Percentiles rank a stretch among this genome's conserved stretches.
Evolutionary conservation across 2,329 filamentous ascomycete species (phyloP).

Genomic region (Pestalotiopsis sp.): DNA sequence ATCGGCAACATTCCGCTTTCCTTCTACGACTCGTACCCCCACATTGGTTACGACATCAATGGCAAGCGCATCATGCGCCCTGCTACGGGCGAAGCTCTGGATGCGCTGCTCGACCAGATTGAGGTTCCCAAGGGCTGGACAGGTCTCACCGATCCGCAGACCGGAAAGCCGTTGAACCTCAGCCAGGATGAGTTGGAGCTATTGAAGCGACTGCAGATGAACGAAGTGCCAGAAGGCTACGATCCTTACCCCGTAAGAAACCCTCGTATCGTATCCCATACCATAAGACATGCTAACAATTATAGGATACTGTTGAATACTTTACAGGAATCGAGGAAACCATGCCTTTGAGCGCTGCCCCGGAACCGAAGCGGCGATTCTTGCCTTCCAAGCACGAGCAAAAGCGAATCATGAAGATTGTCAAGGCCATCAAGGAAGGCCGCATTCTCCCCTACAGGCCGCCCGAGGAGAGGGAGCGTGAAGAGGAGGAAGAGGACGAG

Average conservation of each 20-base stretch:
- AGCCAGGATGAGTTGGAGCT: constrained; percentile 88
- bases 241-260: constrained; percentile 82
- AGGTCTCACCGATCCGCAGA: constrained; percentile 89
- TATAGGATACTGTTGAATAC: constrained; percentile 82
- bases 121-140: constrained; percentile 98
- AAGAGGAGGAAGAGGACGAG: constrained; percentile 72
- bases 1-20: constrained; percentile 93
- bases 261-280: neutral
- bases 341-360: constrained; percentile 93
- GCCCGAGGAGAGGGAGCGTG: constrained; percentile 65
- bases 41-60: constrained; percentile 98
- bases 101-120: constrained; percentile 93
- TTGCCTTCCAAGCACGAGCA: constrained; percentile 96
- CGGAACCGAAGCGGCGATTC: constrained; percentile 94
- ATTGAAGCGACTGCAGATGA: constrained; percentile 83
- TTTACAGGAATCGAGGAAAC: constrained; percentile 89
- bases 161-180: constrained; percentile 88
- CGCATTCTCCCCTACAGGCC: constrained; percentile 90
- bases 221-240: constrained; percentile 86
- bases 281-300: neutral
- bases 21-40: constrained; percentile 79
- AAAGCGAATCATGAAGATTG: constrained; percentile 95
- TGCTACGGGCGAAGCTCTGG: constrained; percentile 88
- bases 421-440: constrained; percentile 92
- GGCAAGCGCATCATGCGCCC: constrained; percentile 97